A percentile compares a stretch with the other conserved stretches of the same genome.
Conservation (phyloP, 371 early-diverging fungal species). For the Zychaea mexicana region DNA sequence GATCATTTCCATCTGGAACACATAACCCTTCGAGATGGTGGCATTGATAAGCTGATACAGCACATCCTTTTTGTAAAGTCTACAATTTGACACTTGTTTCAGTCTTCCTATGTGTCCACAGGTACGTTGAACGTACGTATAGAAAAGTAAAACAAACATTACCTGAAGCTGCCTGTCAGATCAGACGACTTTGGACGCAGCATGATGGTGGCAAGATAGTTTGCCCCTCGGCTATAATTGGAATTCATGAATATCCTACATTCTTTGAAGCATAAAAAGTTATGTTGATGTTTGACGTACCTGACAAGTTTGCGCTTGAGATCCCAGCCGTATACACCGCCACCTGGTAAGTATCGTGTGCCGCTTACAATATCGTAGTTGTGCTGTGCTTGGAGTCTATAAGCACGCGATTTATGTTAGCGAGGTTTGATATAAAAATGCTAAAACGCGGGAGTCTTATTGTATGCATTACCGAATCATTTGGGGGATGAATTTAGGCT, state of each 20-base stretch:
- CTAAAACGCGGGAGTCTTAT: not conserved
- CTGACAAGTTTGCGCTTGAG: constrained; percentile 95
- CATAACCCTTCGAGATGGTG: constrained; percentile 95
- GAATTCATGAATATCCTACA: constrained; percentile 9
- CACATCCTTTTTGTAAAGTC: constrained; percentile 95
- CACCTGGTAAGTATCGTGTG: constrained; percentile 89
- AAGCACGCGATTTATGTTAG: too few species aligned
- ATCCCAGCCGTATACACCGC: constrained; percentile 99
- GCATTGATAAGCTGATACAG: constrained; percentile 83
- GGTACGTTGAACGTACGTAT: not conserved
- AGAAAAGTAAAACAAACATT: not conserved
- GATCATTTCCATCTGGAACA: constrained; percentile 99
- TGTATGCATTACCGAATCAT: constrained; percentile 69
- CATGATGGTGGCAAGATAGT: constrained; percentile 92
- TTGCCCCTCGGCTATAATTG: constrained; percentile 87
- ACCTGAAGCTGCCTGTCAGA: constrained; percentile 96
- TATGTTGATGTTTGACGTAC: too few species aligned
- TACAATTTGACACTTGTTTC: too few species aligned
- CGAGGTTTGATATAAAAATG: too few species aligned
- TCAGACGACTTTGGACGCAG: constrained; percentile 94
- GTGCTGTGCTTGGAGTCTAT: constrained; percentile 75
- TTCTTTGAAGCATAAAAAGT: too few species aligned
- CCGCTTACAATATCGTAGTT: constrained; percentile 96
- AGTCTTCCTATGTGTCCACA: too few species aligned
- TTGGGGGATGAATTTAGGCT: constrained; percentile 97